Evolutionary conservation across 495 filamentous ascomycete genomes (phyloP).

Genomic region (Penicillium dipodomyicola): DNA sequence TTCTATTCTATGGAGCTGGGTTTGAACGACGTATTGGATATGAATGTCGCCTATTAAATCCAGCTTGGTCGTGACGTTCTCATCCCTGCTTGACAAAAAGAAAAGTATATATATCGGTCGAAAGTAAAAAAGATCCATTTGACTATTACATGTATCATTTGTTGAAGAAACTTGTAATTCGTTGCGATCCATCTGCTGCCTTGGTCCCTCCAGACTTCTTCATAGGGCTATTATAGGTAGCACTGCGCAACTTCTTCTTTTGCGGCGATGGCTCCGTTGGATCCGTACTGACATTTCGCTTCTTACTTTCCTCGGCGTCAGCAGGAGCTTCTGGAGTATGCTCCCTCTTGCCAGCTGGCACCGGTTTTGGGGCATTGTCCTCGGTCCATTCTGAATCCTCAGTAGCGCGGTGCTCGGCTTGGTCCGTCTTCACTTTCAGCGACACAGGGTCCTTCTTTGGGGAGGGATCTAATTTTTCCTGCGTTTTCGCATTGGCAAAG

Average conservation of each 20-base stretch:
- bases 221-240: slow-evolving; percentile 45
- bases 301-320: slow-evolving; percentile 27
- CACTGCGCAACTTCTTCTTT: slow-evolving; percentile 36
- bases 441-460: slow-evolving; percentile 14
- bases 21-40: not conserved
- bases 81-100: not conserved
- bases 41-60: not conserved
- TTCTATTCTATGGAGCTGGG: not conserved
- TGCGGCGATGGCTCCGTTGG: slow-evolving; percentile 22
- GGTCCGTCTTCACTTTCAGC: slow-evolving; percentile 20
- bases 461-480: slow-evolving; percentile 18
- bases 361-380: slow-evolving; percentile 48
- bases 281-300: slow-evolving; percentile 25
- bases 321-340: slow-evolving; percentile 33
- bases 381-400: slow-evolving; percentile 18
- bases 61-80: not conserved
- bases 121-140: not conserved
- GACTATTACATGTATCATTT: slow-evolving; percentile 31
- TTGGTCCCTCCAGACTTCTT: slow-evolving; percentile 49
- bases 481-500: slow-evolving; percentile 61
- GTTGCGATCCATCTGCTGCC: slow-evolving; percentile 60
- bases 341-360: slow-evolving; percentile 58
- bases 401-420: slow-evolving; percentile 27
- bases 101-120: not conserved
- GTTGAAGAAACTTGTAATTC: slow-evolving; percentile 83